Conservation (phyloP, 2,329 filamentous ascomycete species). For the Cryphonectria nitschkei region DNA sequence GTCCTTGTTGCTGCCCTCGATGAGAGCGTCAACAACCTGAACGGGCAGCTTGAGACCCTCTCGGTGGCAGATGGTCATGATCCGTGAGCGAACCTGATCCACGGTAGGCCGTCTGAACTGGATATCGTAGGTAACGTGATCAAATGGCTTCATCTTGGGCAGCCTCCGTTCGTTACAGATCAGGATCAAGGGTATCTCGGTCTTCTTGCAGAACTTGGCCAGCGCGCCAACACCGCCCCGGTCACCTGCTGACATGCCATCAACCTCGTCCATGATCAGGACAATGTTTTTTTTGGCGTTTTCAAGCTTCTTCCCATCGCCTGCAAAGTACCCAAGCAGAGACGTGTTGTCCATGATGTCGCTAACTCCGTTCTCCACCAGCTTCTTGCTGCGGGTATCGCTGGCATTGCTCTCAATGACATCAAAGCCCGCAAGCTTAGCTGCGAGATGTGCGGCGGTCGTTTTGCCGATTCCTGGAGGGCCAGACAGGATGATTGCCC, state of each 20-base stretch:
- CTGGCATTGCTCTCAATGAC: slow-evolving; percentile 95
- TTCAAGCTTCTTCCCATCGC: slow-evolving; percentile 80
- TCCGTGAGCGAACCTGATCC: slow-evolving; percentile 86
- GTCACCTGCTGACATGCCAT: slow-evolving; percentile 97
- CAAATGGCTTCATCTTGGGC: slow-evolving; percentile 98
- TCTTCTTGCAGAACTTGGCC: slow-evolving; percentile 93
- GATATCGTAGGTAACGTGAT: slow-evolving; percentile 81
- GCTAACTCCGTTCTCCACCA: slow-evolving; percentile 85
- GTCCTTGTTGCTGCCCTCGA: slow-evolving; percentile 93
- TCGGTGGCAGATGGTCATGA: slow-evolving; percentile 93
- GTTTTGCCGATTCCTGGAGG: slow-evolving; percentile 98
- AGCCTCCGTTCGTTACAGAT: slow-evolving; percentile 95
- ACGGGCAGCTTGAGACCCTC: slow-evolving; percentile 86
- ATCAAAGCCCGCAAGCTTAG: slow-evolving; percentile 91
- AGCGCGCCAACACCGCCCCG: slow-evolving; percentile 93
- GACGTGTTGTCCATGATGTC: slow-evolving; percentile 95
- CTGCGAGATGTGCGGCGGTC: slow-evolving; percentile 91
- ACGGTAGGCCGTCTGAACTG: slow-evolving; percentile 87
- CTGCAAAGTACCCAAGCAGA: slow-evolving; percentile 86
- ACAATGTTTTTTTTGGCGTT: slow-evolving; percentile 87
- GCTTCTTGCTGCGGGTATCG: slow-evolving; percentile 92
- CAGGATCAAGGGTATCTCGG: slow-evolving; percentile 89
- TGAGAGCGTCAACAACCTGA: slow-evolving; percentile 86
- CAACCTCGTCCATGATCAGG: slow-evolving; percentile 98
- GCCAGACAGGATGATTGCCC: slow-evolving; percentile 93